Conservation (phyloP, 345 rosid genomes). For the Zanthoxylum bungeanum region DNA sequence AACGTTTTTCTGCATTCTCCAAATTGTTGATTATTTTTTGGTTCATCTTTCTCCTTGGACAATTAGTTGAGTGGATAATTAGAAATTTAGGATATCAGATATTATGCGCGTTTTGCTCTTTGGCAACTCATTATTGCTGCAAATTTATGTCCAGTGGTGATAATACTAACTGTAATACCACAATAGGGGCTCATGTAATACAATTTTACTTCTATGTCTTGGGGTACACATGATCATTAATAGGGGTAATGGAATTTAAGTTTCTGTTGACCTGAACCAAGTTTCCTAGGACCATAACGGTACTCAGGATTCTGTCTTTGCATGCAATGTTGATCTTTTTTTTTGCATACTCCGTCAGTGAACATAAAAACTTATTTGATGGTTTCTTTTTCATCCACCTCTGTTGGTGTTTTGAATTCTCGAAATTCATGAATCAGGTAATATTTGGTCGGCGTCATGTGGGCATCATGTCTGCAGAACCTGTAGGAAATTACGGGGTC, state of each 20-base stretch:
- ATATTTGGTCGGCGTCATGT: conserved; percentile 86
- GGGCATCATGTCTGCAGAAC: conserved; percentile 93
- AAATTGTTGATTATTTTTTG: not conserved
- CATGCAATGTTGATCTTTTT: not conserved
- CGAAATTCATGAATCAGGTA: conserved; percentile 45
- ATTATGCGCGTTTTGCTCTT: not conserved
- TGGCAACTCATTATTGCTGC: not conserved
- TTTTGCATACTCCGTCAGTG: not conserved
- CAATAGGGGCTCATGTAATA: not conserved
- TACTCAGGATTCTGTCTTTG: not conserved
- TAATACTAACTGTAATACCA: not conserved
- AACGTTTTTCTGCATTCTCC: not conserved
- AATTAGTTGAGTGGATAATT: not conserved
- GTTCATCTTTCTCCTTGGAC: not conserved
- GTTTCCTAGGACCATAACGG: not conserved
- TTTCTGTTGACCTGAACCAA: not conserved
- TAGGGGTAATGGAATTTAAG: not conserved
- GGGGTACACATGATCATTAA: not conserved
- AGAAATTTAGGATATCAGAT: not conserved
- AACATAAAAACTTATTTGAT: not conserved
- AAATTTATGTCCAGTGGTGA: not conserved
- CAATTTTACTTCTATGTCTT: not conserved
- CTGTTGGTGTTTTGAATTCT: not conserved
- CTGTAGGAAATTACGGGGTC: conserved; percentile 94
- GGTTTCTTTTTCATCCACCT: not conserved